Evolutionary conservation across 768 basidiomycete species (phyloP), one percentile per base, ranked within the genome.

Genomic region (Rhodotorula toruloides): DNA sequence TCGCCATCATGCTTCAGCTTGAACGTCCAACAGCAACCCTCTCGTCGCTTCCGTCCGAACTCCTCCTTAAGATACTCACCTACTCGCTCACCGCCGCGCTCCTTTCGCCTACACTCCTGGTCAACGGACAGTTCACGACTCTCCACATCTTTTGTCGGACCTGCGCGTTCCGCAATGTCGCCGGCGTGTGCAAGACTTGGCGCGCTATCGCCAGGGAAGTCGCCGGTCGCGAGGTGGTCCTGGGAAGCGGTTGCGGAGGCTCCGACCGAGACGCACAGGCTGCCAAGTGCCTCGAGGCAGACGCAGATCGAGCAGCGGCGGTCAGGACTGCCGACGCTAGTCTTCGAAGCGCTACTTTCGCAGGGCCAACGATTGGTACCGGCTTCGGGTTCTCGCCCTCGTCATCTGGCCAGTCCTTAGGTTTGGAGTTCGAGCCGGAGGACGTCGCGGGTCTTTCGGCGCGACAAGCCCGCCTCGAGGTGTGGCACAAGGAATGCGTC

Each of bases 131-230:
- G 50, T 63, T 67, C 56, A 27, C 61, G 17, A 44, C 34, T 21
- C 56, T 62, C 29, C 0, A 50, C 2, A 43, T 46, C 10, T 16
- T n/a, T 19, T 67, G 66, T 34, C 40, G 52, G 25, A 36, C 50
- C 13, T 67, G 66, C 61, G 61, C 46, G 19, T 67, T 48, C 31
- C 66, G 66, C 25, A 36, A 48, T 7, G 5, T 67, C 22, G 61
- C 66, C 13, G 36, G 44, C 17, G 61, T 67, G 0, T 48, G 50
- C 32, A 10, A 13, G 17, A 32, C 27, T 7, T 67, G 60, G 56
- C n/a, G 40, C 19, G 31, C 39, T 0, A 27, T 54, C 37, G 53
- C 53, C 17, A 36, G 32, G 13, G 36, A 54, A 34, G 37, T 54
- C 3, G 13, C 29, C 17, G 56, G 61, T 10, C 29, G 48, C 17